phyloP scores from a whole-genome alignment of 2,329 filamentous ascomycete species.

The Sphaerulina vaccinii region DNA sequence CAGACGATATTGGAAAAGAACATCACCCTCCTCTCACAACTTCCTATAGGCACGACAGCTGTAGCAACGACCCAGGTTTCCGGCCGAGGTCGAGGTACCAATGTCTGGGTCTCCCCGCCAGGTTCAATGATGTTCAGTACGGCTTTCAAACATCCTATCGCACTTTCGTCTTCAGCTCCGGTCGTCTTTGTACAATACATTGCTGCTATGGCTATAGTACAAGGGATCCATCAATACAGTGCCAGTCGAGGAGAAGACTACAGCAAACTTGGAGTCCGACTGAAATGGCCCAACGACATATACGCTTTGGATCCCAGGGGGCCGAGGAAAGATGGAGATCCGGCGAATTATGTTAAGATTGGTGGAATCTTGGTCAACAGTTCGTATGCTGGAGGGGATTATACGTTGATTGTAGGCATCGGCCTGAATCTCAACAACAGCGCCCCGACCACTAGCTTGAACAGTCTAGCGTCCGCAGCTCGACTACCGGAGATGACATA shows the following conservation, averaged over 20 bases:
- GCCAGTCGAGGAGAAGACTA: constrained; percentile 54
- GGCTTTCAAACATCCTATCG: constrained; percentile 77
- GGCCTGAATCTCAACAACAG: constrained; percentile 89
- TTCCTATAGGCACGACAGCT: constrained; percentile 84
- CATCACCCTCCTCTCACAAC: constrained; percentile 67
- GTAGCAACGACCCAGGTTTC: constrained; percentile 86
- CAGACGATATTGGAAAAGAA: constrained; percentile 96
- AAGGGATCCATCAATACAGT: constrained; percentile 79
- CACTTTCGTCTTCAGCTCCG: constrained; percentile 69
- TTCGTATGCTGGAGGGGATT: constrained; percentile 71
- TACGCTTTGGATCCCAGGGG: constrained; percentile 41
- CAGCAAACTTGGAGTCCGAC: constrained; percentile 69
- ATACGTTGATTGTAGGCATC: constrained; percentile 77
- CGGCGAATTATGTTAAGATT: constrained; percentile 82
- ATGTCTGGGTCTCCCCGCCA: constrained; percentile 91
- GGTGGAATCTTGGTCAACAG: constrained; percentile 91
- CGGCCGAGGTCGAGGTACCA: constrained; percentile 81
- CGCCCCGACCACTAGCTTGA: constrained; percentile 82
- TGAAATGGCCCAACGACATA: constrained; percentile 99
- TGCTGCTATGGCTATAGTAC: constrained; percentile 79
- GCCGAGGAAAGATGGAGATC: constrained; percentile 48
- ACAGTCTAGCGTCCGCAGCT: constrained; percentile 60
- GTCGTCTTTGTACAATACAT: constrained; percentile 95
- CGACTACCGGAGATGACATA: constrained; percentile 50
- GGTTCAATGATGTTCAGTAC: constrained; percentile 86